Percentiles rank a stretch among this genome's conserved stretches.
phyloP scores from a whole-genome alignment of 805 yeast genomes.

The Ogataea philodendri region DNA sequence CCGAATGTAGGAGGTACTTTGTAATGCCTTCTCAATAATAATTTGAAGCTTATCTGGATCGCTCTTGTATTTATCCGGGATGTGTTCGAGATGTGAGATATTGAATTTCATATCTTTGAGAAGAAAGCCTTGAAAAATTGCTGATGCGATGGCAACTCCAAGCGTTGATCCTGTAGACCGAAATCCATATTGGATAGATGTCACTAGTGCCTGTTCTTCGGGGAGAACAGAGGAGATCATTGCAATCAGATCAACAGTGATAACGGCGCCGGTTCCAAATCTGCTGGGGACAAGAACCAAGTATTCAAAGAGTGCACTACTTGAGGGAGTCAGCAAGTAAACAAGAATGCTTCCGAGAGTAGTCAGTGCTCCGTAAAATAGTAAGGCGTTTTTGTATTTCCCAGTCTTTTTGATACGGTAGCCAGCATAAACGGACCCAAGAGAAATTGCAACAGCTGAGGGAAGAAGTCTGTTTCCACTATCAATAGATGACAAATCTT shows the following conservation, averaged over 20 bases:
- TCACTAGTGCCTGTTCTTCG: slow-evolving; percentile 75
- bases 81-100: slow-evolving; percentile 14
- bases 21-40: slow-evolving; percentile 20
- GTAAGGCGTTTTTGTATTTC: slow-evolving; percentile 50
- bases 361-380: slow-evolving; percentile 41
- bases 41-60: slow-evolving; percentile 12
- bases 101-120: slow-evolving; percentile 14
- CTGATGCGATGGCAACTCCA: slow-evolving; percentile 50
- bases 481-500: slow-evolving; percentile 27
- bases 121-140: slow-evolving; percentile 39
- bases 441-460: slow-evolving; percentile 65
- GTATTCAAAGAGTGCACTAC: slow-evolving; percentile 38
- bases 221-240: slow-evolving; percentile 72
- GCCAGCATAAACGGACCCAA: slow-evolving; percentile 69
- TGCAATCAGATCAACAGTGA: slow-evolving; percentile 71
- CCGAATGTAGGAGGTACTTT: slow-evolving; percentile 27
- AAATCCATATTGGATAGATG: slow-evolving; percentile 81
- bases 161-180: slow-evolving; percentile 55
- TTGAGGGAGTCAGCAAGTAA: slow-evolving; percentile 22
- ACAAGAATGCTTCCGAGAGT: slow-evolving; percentile 45
- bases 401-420: slow-evolving; percentile 67
- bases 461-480: slow-evolving; percentile 45
- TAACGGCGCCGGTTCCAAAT: slow-evolving; percentile 60
- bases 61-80: slow-evolving; percentile 23
- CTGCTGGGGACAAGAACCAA: slow-evolving; percentile 54